Conservation (phyloP, 2,329 filamentous ascomycete species). For the Curvularia spicifera region DNA sequence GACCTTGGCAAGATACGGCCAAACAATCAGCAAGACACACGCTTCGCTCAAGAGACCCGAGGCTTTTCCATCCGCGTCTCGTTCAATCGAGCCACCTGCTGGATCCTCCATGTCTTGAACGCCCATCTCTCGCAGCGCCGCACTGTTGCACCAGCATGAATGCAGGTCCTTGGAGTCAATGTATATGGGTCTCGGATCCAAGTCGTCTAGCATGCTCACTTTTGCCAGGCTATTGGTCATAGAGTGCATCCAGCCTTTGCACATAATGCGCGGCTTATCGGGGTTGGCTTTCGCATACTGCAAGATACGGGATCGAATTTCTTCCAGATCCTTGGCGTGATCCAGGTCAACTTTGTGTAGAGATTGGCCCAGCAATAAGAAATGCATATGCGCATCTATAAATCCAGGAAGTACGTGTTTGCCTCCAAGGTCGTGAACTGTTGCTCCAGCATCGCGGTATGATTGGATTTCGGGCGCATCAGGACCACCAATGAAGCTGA, state of each 20-base stretch:
- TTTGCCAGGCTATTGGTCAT: conserved; percentile 61
- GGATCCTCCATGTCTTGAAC: conserved; percentile 56
- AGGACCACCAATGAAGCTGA: conserved; percentile 50
- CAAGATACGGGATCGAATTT: conserved; percentile 58
- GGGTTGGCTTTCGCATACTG: conserved; percentile 56
- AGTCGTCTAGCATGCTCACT: conserved; percentile 59
- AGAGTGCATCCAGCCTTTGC: conserved; percentile 63
- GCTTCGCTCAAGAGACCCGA: conserved; percentile 62
- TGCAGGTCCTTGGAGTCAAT: conserved; percentile 65
- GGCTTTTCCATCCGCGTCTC: conserved; percentile 56
- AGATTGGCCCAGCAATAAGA: conserved; percentile 62
- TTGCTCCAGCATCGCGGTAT: conserved; percentile 28
- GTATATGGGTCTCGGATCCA: conserved; percentile 60
- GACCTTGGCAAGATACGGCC: conserved; percentile 60
- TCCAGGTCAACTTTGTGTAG: conserved; percentile 60
- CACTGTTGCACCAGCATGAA: conserved; percentile 62
- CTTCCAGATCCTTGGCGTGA: conserved; percentile 55
- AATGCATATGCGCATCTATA: conserved; percentile 65
- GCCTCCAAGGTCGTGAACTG: conserved; percentile 46
- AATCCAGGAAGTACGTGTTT: conserved; percentile 60
- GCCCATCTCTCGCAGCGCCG: conserved; percentile 59
- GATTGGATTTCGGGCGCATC: conserved; percentile 36
- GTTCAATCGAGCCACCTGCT: conserved; percentile 60
- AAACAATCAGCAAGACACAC: conserved; percentile 61
- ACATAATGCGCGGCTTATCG: conserved; percentile 56